Evolutionary conservation across 768 basidiomycete species (phyloP).

Genomic region (Russula ochroleuca): DNA sequence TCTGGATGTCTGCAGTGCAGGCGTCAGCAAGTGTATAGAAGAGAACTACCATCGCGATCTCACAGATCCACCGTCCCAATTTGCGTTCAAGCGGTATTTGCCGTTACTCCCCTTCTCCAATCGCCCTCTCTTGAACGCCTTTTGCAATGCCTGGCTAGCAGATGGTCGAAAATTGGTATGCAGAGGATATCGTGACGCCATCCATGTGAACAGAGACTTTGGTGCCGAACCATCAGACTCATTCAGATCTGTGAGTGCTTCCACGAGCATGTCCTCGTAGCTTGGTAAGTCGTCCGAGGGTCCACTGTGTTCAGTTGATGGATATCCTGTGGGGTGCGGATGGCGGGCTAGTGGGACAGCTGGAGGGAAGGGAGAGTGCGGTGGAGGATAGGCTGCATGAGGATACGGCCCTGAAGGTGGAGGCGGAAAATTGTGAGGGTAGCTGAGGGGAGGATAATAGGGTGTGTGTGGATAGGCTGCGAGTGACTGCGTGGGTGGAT

Average conservation of each 20-base stretch:
- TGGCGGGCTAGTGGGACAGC: constrained; percentile 25
- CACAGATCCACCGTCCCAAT: constrained; percentile 81
- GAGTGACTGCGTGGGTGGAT: constrained; percentile 38
- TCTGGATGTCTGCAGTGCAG: constrained; percentile 56
- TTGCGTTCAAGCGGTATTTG: constrained; percentile 69
- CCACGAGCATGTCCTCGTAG: constrained; percentile 90
- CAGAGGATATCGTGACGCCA: constrained; percentile 75
- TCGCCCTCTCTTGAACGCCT: constrained; percentile 76
- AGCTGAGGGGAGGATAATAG: constrained; percentile 53
- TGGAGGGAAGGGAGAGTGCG: constrained; percentile 31
- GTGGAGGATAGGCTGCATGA: constrained; percentile 36
- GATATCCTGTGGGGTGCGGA: constrained; percentile 19
- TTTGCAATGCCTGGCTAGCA: constrained; percentile 84
- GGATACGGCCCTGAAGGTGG: constrained; percentile 36
- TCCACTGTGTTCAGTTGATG: constrained; percentile 31
- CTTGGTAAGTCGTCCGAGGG: constrained; percentile 62
- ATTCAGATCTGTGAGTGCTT: constrained; percentile 60
- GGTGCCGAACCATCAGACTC: constrained; percentile 77
- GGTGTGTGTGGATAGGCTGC: constrained; percentile 62
- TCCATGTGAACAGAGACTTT: constrained; percentile 81
- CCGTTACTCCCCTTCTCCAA: constrained; percentile 70
- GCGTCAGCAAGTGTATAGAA: neutral
- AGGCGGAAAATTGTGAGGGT: constrained; percentile 34
- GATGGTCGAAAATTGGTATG: constrained; percentile 88
- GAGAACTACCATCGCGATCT: constrained; percentile 32